Base-by-base conservation (phyloP, 2,329 filamentous ascomycete genomes). In the Phaeosphaeria sp. region DNA sequence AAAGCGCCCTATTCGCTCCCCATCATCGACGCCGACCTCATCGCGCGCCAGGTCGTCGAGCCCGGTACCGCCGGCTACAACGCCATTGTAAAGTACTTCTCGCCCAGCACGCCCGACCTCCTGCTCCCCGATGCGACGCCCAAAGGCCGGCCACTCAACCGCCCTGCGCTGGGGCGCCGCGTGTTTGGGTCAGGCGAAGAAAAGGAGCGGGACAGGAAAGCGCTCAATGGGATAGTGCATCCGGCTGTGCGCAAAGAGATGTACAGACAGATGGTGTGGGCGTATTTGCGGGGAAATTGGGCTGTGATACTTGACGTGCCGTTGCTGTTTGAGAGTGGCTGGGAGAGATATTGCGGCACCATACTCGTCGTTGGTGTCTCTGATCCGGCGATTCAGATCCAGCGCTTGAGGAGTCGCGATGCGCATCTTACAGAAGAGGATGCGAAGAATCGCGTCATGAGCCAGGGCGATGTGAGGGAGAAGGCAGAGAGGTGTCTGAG, bases 231-330 rank as follows among this genome's bases (percentile, higher is more conserved):
- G 49, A 98, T 99, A 65, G 91, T 98, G 50, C 95, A 99, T 75
- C 95, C 95, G 0, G 93, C 92, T 0, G 93, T 99, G 43, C 85
- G 93, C 42, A 84, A 81, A 72, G 92, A 91, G 75, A 94, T 97
- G 84, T 92, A 92, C 77, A 87, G 84, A 68, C 82, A 85, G 48
- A 85, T 98, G 55, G 72, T 92, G n/a, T 81, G 82, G 59, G 87
- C 86, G 66, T 97, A 97, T 72, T 54, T 95, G 15, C 79, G 79
- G 1, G 94, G 95, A 0, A 76, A 88, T 72, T 95, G 94, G 92
- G 93, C 93, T 0, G 92, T 97, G 3, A 90, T 99, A 36, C 83
- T 98, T 17, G 95, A 99, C 73, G 89, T 99, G 9, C 95, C 95
- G 51, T 81, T 99, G 53, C 83, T 99, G 43, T 97, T 97, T 69